These are phyloP conservation scores for Lepidium sativum DNA, from an alignment of 345 rosid genomes.

Conservation along the genomic window DNA sequence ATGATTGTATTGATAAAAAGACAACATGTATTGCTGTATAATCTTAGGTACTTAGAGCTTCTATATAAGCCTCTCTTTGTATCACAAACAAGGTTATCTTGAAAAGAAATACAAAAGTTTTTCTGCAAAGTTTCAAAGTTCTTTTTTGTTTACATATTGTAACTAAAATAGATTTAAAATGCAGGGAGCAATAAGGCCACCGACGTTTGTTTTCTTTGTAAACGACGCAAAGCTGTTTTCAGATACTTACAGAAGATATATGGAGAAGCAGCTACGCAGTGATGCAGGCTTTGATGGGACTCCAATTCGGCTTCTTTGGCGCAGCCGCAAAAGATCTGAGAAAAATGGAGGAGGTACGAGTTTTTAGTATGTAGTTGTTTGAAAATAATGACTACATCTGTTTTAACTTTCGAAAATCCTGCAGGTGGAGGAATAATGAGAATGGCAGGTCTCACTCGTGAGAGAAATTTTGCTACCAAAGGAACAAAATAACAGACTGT, in stretches of 20 bases:
- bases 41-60: too few relatives aligned
- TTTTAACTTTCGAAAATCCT: neutral
- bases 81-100: too few relatives aligned
- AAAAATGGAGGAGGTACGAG: slow-evolving; percentile 39
- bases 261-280: slow-evolving; percentile 90
- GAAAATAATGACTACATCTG: neutral
- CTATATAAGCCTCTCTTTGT: too few relatives aligned
- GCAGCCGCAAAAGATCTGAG: slow-evolving; percentile 72
- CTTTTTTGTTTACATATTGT: too few relatives aligned
- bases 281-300: slow-evolving; percentile 87
- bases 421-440: slow-evolving; percentile 29
- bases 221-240: slow-evolving; percentile 85
- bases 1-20: too few relatives aligned
- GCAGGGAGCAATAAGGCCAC: slow-evolving; percentile 97
- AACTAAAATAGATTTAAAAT: neutral
- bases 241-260: slow-evolving; percentile 77
- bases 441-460: slow-evolving; percentile 22
- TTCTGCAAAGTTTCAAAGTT: too few relatives aligned
- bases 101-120: too few relatives aligned
- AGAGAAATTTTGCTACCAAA: slow-evolving; percentile 22
- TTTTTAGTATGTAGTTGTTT: neutral
- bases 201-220: slow-evolving; percentile 91
- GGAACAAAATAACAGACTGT: neutral
- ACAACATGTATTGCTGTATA: too few relatives aligned
- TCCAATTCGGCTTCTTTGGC: slow-evolving; percentile 90